These are phyloP conservation scores for Suhomyces sp. DNA, from an alignment of 805 yeast species.

Conservation along the genomic window DNA sequence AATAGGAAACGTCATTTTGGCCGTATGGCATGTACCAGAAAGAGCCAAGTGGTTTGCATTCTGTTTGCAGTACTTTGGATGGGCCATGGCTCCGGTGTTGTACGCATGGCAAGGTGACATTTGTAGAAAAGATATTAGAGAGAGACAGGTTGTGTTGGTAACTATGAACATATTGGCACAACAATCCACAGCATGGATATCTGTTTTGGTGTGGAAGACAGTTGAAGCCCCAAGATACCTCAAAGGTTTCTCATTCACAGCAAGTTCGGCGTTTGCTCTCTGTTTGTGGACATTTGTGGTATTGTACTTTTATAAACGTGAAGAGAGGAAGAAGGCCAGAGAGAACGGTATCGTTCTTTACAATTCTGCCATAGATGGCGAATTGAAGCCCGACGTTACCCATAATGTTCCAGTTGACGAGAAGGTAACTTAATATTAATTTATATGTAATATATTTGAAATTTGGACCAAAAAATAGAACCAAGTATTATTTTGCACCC, in stretches of 20 bases:
- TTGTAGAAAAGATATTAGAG: conserved; percentile 53
- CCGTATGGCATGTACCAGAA: conserved; percentile 57
- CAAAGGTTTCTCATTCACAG: conserved; percentile 53
- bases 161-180: conserved; percentile 55
- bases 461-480: background rate
- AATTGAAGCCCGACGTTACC: conserved; percentile 5
- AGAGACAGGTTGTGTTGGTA: conserved; percentile 56
- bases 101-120: conserved; percentile 59
- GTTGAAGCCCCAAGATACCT: conserved; percentile 55
- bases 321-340: conserved; percentile 30
- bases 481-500: no score
- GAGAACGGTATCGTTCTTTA: conserved; percentile 36
- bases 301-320: conserved; percentile 42
- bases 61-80: conserved; percentile 56
- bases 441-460: background rate
- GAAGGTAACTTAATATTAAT: background rate
- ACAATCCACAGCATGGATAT: conserved; percentile 52
- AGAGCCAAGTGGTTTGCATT: conserved; percentile 67
- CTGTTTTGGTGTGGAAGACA: conserved; percentile 53
- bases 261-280: conserved; percentile 45
- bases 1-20: conserved; percentile 52
- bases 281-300: conserved; percentile 51
- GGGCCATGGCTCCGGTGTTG: conserved; percentile 62
- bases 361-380: conserved; percentile 21
- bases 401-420: background rate